A percentile compares a stretch with the other conserved stretches of the same genome.
These are phyloP conservation scores for Calendula officinalis DNA, from an alignment of 129 eudicot genomes.

Conservation along the genomic window DNA sequence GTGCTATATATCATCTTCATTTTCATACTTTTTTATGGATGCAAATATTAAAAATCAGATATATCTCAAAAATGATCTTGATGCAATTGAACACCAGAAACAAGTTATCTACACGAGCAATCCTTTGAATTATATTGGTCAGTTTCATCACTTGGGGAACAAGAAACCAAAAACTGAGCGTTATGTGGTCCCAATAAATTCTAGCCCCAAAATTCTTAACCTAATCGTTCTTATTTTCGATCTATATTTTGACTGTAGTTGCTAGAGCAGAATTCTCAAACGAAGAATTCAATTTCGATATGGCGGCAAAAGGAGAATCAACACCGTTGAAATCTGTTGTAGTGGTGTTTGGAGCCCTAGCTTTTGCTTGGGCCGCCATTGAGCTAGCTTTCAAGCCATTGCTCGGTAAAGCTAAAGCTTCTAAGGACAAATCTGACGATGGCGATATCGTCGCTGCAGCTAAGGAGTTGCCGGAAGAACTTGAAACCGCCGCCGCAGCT, in stretches of 20 bases:
- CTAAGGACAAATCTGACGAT: slow-evolving; percentile 70
- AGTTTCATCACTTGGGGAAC: slow-evolving; percentile 5
- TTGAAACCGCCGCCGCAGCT: not conserved
- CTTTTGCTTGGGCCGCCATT: slow-evolving; percentile 73
- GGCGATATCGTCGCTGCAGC: slow-evolving; percentile 10
- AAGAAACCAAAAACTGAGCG: slow-evolving; percentile 17
- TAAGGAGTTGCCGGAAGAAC: slow-evolving; percentile 19
- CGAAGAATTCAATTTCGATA: no score
- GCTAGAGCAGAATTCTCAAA: not conserved
- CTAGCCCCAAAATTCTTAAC: slow-evolving; percentile 1
- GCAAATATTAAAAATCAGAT: no score
- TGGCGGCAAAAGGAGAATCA: slow-evolving; percentile 24
- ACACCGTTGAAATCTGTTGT: slow-evolving; percentile 27
- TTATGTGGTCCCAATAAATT: slow-evolving; percentile 19
- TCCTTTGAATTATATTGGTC: slow-evolving; percentile 17
- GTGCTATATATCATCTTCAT: no score
- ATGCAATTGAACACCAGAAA: no score
- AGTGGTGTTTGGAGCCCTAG: slow-evolving; percentile 76
- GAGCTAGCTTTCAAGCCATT: slow-evolving; percentile 88
- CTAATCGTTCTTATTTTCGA: not conserved
- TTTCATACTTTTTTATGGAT: no score
- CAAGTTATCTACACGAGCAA: slow-evolving; percentile 26
- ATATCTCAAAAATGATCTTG: no score
- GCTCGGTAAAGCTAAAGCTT: slow-evolving; percentile 66
- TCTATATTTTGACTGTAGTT: not conserved